Percentiles rank a stretch among this genome's conserved stretches.
Evolutionary conservation across 2,329 filamentous ascomycete genomes (phyloP).

Genomic region (Akanthomyces muscarius): DNA sequence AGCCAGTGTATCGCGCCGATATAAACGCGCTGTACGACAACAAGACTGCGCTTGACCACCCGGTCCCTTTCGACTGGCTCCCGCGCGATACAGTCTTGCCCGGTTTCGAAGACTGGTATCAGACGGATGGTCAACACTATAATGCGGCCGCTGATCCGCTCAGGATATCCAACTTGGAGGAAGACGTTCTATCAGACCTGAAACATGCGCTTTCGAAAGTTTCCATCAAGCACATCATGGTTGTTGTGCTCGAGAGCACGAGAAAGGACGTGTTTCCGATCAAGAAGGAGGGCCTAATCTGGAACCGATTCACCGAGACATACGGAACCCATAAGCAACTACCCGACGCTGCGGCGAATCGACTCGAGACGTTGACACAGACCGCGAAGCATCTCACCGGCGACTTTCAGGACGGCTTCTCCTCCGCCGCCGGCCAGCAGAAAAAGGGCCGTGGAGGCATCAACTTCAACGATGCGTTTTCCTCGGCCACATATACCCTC

Average conservation of each 20-base stretch:
- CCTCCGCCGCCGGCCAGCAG: no score
- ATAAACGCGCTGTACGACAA: slow-evolving; percentile 25
- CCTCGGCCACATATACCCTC: slow-evolving; percentile 40
- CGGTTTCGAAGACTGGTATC: slow-evolving; percentile 29
- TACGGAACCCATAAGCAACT: slow-evolving; percentile 22
- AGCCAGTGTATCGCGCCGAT: neutral
- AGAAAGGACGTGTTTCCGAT: slow-evolving; percentile 43
- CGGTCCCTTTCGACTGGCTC: slow-evolving; percentile 25
- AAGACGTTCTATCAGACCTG: slow-evolving; percentile 28
- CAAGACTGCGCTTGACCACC: slow-evolving; percentile 24
- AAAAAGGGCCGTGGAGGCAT: slow-evolving; percentile 31
- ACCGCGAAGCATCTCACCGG: slow-evolving; percentile 33
- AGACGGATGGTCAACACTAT: slow-evolving; percentile 28
- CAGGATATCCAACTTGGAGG: slow-evolving; percentile 37
- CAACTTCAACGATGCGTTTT: slow-evolving; percentile 38
- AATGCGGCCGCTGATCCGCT: slow-evolving; percentile 35
- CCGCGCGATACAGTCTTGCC: slow-evolving; percentile 21
- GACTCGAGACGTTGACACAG: slow-evolving; percentile 27
- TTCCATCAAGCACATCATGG: slow-evolving; percentile 39
- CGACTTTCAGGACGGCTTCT: slow-evolving; percentile 33
- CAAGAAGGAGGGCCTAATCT: slow-evolving; percentile 38
- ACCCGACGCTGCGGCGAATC: slow-evolving; percentile 24
- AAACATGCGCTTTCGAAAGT: slow-evolving; percentile 26
- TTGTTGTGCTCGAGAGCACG: slow-evolving; percentile 42
- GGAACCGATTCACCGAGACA: slow-evolving; percentile 31